Percentiles rank a stretch among this genome's conserved stretches.
These are phyloP conservation scores for Discostella pseudostelligera DNA, from an alignment of 108 stramenopile genomes.

Conservation along the genomic window DNA sequence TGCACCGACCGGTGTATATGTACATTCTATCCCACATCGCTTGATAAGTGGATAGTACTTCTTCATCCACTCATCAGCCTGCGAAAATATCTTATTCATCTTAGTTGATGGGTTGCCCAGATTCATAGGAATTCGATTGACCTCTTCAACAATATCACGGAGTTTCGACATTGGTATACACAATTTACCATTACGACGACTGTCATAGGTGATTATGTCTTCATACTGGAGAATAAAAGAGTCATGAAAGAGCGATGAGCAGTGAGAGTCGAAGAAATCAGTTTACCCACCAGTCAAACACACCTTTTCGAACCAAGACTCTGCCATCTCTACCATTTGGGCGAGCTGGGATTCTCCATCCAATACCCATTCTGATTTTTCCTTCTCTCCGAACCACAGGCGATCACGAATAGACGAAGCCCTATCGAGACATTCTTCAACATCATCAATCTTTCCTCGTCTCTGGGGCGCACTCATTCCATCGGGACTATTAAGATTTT, in stretches of 20 bases:
- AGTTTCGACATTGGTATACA: constrained; percentile 56
- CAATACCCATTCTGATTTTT: constrained; percentile 55
- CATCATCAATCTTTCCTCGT: constrained; percentile 72
- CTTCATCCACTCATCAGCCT: constrained; percentile 70
- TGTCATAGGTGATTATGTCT: constrained; percentile 58
- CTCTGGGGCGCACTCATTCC: constrained; percentile 37
- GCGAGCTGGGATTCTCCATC: constrained; percentile 60
- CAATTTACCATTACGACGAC: constrained; percentile 52
- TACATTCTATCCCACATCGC: constrained; percentile 48
- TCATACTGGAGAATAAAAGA: constrained; percentile 42
- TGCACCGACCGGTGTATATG: constrained; percentile 21
- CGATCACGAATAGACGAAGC: constrained; percentile 60
- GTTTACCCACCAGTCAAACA: constrained; percentile 5
- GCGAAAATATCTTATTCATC: constrained; percentile 56
- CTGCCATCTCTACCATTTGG: constrained; percentile 56
- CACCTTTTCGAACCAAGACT: constrained; percentile 71
- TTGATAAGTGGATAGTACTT: constrained; percentile 45
- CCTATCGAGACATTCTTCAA: constrained; percentile 67
- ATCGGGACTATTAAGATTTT: constrained; percentile 25
- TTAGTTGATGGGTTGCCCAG: constrained; percentile 60
- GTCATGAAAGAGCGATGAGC: background rate
- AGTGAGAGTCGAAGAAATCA: background rate
- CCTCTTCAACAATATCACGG: constrained; percentile 55
- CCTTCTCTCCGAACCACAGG: constrained; percentile 39
- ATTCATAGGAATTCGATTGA: constrained; percentile 59